Conservation (phyloP, 1,139 yeast species). For the Diutina ranongensis region DNA sequence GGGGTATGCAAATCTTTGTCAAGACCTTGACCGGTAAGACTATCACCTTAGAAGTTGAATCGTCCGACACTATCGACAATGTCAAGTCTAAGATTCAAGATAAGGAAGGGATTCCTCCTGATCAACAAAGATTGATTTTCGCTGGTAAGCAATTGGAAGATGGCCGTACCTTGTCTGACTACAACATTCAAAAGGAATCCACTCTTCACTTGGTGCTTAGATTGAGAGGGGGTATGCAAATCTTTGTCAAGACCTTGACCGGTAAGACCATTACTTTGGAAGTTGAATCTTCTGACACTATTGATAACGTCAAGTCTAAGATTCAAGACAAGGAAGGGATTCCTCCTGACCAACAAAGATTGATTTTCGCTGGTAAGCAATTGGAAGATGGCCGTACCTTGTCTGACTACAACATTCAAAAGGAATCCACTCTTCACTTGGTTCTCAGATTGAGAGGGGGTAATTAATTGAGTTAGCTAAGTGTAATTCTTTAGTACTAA, state of each 20-base stretch:
- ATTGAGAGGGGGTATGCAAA: conserved; percentile 54
- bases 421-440: conserved; percentile 69
- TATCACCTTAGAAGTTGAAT: conserved; percentile 89
- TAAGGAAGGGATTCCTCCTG: conserved; percentile 93
- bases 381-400: conserved; percentile 70
- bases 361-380: conserved; percentile 91
- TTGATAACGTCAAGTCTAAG: conserved; percentile 88
- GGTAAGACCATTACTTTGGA: conserved; percentile 84
- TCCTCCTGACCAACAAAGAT: conserved; percentile 92
- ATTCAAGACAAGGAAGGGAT: conserved; percentile 93
- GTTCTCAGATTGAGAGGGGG: conserved; percentile 84
- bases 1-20: conserved; percentile 75
- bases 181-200: conserved; percentile 59
- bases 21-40: conserved; percentile 71
- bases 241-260: conserved; percentile 56
- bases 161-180: conserved; percentile 54
- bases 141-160: conserved; percentile 93
- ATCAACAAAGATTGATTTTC: conserved; percentile 86
- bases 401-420: conserved; percentile 56
- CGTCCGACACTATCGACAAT: conserved; percentile 89
- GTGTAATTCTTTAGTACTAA: background rate
- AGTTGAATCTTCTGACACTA: conserved; percentile 91
- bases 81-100: conserved; percentile 91
- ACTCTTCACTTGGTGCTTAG: conserved; percentile 80
- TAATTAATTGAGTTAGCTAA: background rate